Evolutionary conservation across 805 yeast genomes (phyloP).

Genomic region (Candida ipomoeae): DNA sequence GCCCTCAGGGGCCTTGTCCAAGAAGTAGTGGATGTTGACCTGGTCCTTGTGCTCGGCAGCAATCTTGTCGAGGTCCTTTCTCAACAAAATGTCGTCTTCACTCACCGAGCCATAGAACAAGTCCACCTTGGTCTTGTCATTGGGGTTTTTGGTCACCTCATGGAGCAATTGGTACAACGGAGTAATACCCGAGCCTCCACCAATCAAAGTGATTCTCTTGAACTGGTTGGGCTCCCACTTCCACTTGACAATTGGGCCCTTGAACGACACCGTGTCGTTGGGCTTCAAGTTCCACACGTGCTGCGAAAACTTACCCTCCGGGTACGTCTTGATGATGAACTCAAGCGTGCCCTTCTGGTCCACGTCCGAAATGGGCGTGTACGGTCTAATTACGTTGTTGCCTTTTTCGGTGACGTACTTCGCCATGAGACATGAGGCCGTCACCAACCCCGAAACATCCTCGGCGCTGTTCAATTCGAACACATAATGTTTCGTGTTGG

Average conservation of each 20-base stretch:
- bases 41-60: constrained; percentile 71
- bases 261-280: constrained; percentile 81
- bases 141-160: constrained; percentile 71
- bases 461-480: constrained; percentile 67
- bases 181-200: constrained; percentile 97
- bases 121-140: constrained; percentile 83
- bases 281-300: constrained; percentile 68
- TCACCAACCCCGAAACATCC: constrained; percentile 67
- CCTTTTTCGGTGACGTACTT: constrained; percentile 84
- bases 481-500: constrained; percentile 63
- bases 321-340: constrained; percentile 80
- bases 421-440: constrained; percentile 78
- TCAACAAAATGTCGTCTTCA: constrained; percentile 75
- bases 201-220: constrained; percentile 74
- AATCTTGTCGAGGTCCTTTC: constrained; percentile 67
- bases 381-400: constrained; percentile 78
- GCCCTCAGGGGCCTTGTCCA: constrained; percentile 56
- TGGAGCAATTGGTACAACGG: constrained; percentile 87
- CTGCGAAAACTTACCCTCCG: constrained; percentile 75
- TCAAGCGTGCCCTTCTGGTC: constrained; percentile 71
- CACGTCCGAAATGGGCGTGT: constrained; percentile 78
- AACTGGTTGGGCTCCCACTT: constrained; percentile 84
- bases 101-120: constrained; percentile 78
- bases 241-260: constrained; percentile 93
- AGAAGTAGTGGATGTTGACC: constrained; percentile 72